A percentile compares a stretch with the other conserved stretches of the same genome.
Evolutionary conservation across 2,329 filamentous ascomycete genomes (phyloP).

Genomic region (Botrytis sinoallii): DNA sequence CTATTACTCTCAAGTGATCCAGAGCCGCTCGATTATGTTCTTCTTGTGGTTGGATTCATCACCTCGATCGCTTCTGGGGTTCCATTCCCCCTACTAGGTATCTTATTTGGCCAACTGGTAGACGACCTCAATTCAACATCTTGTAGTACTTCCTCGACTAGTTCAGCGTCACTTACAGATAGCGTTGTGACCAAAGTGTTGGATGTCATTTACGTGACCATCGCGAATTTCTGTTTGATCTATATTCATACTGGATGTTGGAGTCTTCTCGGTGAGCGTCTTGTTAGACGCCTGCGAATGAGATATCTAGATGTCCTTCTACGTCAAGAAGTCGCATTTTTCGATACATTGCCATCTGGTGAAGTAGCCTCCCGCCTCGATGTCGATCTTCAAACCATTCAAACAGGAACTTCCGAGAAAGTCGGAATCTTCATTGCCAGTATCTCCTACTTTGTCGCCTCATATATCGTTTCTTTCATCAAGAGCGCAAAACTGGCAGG

Average conservation of each 20-base stretch:
- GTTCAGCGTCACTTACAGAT: conserved; percentile 7
- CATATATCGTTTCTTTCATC: conserved; percentile 58
- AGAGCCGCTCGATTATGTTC: conserved; percentile 1
- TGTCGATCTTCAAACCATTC: conserved; percentile 55
- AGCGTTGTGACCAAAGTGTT: conserved; percentile 49
- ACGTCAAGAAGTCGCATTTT: conserved; percentile 52
- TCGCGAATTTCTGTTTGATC: conserved; percentile 60
- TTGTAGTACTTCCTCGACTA: conserved; percentile 18
- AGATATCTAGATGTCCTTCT: conserved; percentile 50
- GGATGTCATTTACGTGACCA: conserved; percentile 59
- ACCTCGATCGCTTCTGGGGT: conserved; percentile 51
- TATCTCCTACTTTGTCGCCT: conserved; percentile 44
- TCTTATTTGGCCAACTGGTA: conserved; percentile 62
- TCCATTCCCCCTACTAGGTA: conserved; percentile 62
- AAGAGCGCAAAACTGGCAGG: conserved; percentile 52
- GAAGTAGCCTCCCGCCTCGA: conserved; percentile 50
- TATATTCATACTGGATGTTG: conserved; percentile 62
- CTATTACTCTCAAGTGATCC: conserved; percentile 2
- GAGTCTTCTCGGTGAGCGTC: conserved; percentile 52
- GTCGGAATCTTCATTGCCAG: conserved; percentile 55
- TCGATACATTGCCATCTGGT: conserved; percentile 52
- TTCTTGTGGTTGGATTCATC: conserved; percentile 6
- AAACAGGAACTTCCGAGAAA: conserved; percentile 57
- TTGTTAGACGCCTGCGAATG: conserved; percentile 53
- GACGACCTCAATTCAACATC: conserved; percentile 58